A percentile compares a stretch with the other conserved stretches of the same genome.
Evolutionary conservation across 345 rosid genomes (phyloP).

Genomic region (Hibiscus trionum): DNA sequence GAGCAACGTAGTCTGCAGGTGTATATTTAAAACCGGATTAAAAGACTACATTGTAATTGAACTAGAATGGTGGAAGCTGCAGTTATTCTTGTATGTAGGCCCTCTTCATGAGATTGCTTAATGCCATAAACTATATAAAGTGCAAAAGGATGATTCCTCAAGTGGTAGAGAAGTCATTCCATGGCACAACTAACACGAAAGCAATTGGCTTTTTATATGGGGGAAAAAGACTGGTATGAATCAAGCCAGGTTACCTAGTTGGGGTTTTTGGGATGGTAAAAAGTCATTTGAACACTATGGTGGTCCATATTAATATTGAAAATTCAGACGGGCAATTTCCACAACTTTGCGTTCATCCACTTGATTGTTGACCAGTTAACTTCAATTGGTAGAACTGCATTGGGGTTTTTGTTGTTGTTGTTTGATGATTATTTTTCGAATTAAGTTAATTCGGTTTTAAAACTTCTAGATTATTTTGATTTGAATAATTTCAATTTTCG

Average conservation of each 20-base stretch:
- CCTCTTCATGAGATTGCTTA: neutral
- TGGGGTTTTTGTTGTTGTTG: too few relatives aligned
- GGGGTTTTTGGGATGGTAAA: neutral
- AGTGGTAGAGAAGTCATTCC: neutral
- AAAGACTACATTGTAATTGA: too few relatives aligned
- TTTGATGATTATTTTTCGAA: too few relatives aligned
- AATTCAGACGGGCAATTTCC: neutral
- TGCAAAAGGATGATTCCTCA: neutral
- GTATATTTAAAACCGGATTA: too few relatives aligned
- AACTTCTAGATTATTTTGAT: too few relatives aligned
- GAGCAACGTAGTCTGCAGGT: too few relatives aligned
- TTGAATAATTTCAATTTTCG: too few relatives aligned
- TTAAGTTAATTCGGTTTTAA: too few relatives aligned
- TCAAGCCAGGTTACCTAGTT: neutral
- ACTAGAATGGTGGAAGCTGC: too few relatives aligned
- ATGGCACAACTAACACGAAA: neutral
- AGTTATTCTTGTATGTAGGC: neutral
- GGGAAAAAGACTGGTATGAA: neutral
- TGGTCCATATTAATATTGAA: neutral
- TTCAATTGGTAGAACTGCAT: too few relatives aligned
- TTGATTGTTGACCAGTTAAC: neutral
- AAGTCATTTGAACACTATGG: neutral
- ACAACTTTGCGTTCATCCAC: neutral
- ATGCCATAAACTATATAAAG: neutral
- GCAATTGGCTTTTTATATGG: neutral